Base-by-base conservation (phyloP, 768 basidiomycete species). In the Stropharia rugosoannulata region DNA sequence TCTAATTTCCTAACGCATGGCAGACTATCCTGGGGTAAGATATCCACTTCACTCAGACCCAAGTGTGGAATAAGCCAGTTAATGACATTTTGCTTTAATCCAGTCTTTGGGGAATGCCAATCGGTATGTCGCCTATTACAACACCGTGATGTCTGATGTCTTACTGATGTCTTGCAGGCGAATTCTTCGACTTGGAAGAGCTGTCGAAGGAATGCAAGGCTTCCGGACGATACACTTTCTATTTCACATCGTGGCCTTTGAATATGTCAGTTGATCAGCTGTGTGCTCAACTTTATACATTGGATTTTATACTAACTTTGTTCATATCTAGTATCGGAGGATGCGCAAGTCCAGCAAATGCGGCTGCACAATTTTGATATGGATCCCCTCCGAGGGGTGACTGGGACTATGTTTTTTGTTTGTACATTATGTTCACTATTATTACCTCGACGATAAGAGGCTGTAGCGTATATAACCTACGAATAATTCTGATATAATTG, bases 21-120 rank as follows among this genome's bases (percentile, higher is more conserved):
- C 18, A 52, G 51, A 52, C 51, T 11, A 22, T 52, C 25, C 51
- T 52, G 1, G 51, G 8, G 51, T 44, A 45, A 12, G 41, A 36
- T 51, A 40, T 39, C 10, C 4, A 27, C 13, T 7, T 11, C 16
- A 19, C 11, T 10, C 16, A 35, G 15, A 35, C 29, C 3, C 19
- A 1, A 36, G 22, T 22, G 10, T 36, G 12, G 6, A 10, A 27
- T 32, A 32, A 32, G 29, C 29, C 7, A 32, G 7, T 7, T 6
- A 32, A 7, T 32, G 9, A 1, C 7, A 7, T 32, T 32, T 32
- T 32, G 9, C 29, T 32, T 32, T 10, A 11, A 46, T 9, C 16
- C 15, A 52, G 51, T 5, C 29, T 52, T 8, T 52, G 51, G 51
- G 51, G 51, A 22, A 52, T 52, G 51, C 51, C 51, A 16, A 52